Conservation (phyloP, 306 rosid species). For the Canavalia gladiata region DNA sequence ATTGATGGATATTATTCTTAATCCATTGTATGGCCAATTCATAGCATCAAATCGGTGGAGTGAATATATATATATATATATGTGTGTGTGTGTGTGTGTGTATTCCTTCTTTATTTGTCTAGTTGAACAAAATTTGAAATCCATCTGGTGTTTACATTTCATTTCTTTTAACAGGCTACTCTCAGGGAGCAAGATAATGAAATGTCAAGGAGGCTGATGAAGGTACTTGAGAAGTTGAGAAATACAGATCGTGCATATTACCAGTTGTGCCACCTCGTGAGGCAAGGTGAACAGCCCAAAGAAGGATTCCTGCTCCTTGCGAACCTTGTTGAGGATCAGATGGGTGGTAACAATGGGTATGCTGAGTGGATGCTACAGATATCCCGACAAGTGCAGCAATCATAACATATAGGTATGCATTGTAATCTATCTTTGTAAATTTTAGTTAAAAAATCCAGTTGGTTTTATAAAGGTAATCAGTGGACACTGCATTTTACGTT, state of each 20-base stretch:
- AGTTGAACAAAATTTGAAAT: slow-evolving; percentile 28
- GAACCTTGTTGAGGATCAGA: slow-evolving; percentile 94
- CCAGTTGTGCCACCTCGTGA: slow-evolving; percentile 82
- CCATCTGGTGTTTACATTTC: slow-evolving; percentile 31
- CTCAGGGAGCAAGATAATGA: slow-evolving; percentile 70
- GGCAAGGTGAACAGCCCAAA: slow-evolving; percentile 98
- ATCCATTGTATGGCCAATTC: slow-evolving; percentile 33
- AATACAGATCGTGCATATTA: slow-evolving; percentile 69
- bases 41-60: neutral
- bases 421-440: neutral
- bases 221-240: slow-evolving; percentile 72
- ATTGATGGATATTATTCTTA: slow-evolving; percentile 29
- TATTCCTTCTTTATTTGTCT: slow-evolving; percentile 32
- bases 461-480: neutral
- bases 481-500: neutral
- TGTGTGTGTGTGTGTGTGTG: slow-evolving; percentile 4
- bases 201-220: slow-evolving; percentile 85
- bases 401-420: slow-evolving; percentile 63
- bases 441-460: slow-evolving; percentile 20
- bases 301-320: slow-evolving; percentile 89
- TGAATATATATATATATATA: neutral
- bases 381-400: slow-evolving; percentile 92
- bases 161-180: slow-evolving; percentile 64
- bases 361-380: slow-evolving; percentile 91
- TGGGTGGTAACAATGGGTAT: slow-evolving; percentile 84